Evolutionary conservation across 192 early-diverging fungal species (phyloP).

Genomic region (Glomus cerebriforme): DNA sequence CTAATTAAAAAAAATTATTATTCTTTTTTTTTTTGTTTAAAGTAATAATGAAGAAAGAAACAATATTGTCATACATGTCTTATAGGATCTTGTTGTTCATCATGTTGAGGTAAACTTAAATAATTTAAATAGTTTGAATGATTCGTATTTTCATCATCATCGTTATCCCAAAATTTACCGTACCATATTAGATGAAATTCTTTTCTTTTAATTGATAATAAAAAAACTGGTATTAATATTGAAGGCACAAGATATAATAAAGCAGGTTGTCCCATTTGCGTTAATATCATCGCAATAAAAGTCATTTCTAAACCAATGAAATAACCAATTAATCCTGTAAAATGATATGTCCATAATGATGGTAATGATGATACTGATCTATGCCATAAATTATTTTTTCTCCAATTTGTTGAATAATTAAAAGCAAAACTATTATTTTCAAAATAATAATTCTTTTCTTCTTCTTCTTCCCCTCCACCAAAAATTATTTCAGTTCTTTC

Average conservation of each 20-base stretch:
- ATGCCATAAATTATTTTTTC: neutral
- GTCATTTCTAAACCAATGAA: conserved; percentile 40
- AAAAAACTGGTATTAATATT: conserved; percentile 38
- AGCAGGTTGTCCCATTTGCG: conserved; percentile 41
- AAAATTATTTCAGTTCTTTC: neutral
- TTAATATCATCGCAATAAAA: conserved; percentile 48
- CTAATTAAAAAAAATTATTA: too few relatives aligned
- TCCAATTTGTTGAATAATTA: neutral
- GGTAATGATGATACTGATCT: conserved; percentile 28
- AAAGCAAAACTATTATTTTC: neutral
- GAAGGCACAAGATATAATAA: conserved; percentile 42
- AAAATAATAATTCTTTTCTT: neutral
- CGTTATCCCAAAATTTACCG: conserved; percentile 16
- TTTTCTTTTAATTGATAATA: conserved; percentile 37
- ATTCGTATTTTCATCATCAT: neutral
- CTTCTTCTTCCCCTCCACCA: neutral
- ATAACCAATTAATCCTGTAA: conserved; percentile 40
- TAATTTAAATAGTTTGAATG: neutral
- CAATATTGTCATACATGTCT: neutral
- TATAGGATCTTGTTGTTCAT: neutral
- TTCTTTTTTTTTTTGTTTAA: too few relatives aligned
- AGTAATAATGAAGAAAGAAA: too few relatives aligned
- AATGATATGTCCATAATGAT: conserved; percentile 40
- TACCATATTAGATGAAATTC: conserved; percentile 42
- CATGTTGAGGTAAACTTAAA: neutral